Evolutionary conservation across 2,329 filamentous ascomycete species (phyloP).

Genomic region (Exophiala sideris): DNA sequence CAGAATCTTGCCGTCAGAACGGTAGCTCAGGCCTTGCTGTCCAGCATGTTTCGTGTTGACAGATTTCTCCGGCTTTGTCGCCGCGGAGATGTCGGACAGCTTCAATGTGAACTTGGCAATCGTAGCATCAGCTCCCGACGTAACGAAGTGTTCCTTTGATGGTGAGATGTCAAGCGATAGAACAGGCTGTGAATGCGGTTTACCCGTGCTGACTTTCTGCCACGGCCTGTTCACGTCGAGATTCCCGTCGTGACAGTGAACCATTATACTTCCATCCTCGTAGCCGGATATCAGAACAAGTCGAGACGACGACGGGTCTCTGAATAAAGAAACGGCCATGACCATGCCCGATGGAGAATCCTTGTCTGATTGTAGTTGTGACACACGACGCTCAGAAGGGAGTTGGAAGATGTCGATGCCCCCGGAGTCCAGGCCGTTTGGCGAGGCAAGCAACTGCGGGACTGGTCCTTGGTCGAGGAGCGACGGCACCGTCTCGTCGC

Average conservation of each 20-base stretch:
- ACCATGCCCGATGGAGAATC: constrained; percentile 64
- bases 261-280: constrained; percentile 74
- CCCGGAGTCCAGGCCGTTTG: constrained; percentile 71
- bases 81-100: constrained; percentile 13
- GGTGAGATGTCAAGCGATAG: constrained; percentile 65
- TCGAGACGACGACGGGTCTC: constrained; percentile 34
- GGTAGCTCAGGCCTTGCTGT: constrained; percentile 74
- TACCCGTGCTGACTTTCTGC: constrained; percentile 59
- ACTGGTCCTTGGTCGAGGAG: background rate
- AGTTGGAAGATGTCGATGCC: constrained; percentile 81
- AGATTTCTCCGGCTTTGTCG: constrained; percentile 53
- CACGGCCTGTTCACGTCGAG: constrained; percentile 38
- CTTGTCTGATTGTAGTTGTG: constrained; percentile 52
- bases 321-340: constrained; percentile 71
- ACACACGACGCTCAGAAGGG: constrained; percentile 68
- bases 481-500: constrained; percentile 36
- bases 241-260: constrained; percentile 45
- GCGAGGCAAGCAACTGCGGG: constrained; percentile 65
- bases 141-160: constrained; percentile 61
- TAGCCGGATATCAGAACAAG: constrained; percentile 66
- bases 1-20: constrained; percentile 77
- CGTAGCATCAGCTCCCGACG: constrained; percentile 76
- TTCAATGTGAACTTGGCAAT: constrained; percentile 72
- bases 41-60: constrained; percentile 83
- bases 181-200: constrained; percentile 74